Percentiles rank a stretch among this genome's conserved stretches.
These are phyloP conservation scores for Pythium apleroticum DNA, from an alignment of 352 stramenopile species.

Conservation along the genomic window DNA sequence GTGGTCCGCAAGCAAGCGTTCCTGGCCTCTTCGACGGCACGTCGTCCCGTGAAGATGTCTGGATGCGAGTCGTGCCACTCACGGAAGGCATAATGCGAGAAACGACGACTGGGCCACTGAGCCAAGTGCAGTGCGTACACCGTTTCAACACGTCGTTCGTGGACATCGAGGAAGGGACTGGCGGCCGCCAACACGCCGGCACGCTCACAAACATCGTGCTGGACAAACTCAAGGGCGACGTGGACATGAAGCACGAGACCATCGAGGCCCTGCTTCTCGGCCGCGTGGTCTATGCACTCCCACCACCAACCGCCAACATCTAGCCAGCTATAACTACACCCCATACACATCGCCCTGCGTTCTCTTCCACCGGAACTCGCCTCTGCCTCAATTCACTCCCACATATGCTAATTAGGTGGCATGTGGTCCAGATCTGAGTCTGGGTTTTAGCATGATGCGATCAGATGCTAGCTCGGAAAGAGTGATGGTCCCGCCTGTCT, in stretches of 20 bases:
- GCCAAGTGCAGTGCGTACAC: constrained; percentile 12
- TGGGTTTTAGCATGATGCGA: not conserved
- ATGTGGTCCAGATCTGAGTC: too few relatives aligned
- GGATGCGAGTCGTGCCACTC: constrained; percentile 5
- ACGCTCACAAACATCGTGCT: constrained; percentile 9
- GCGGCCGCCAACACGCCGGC: constrained; percentile 1
- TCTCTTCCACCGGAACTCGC: not conserved
- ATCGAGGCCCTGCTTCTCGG: constrained; percentile 11
- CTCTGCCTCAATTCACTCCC: too few relatives aligned
- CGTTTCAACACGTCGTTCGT: constrained; percentile 4
- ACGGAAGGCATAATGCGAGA: not conserved
- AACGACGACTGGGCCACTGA: not conserved
- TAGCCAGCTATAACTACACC: too few relatives aligned
- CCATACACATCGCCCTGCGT: too few relatives aligned
- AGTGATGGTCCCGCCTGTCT: constrained; percentile 2
- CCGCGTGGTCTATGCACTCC: not conserved
- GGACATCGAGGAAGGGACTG: not conserved
- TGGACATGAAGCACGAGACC: constrained; percentile 21
- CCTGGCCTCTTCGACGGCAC: constrained; percentile 8
- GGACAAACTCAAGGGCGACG: constrained; percentile 16
- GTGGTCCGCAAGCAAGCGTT: not conserved
- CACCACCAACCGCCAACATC: not conserved
- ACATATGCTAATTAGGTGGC: too few relatives aligned
- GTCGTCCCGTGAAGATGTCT: constrained; percentile 1
- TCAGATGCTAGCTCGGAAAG: not conserved